Base-by-base conservation (phyloP, 1,284 basidiomycete genomes). In the Xerocomus amazonicus region DNA sequence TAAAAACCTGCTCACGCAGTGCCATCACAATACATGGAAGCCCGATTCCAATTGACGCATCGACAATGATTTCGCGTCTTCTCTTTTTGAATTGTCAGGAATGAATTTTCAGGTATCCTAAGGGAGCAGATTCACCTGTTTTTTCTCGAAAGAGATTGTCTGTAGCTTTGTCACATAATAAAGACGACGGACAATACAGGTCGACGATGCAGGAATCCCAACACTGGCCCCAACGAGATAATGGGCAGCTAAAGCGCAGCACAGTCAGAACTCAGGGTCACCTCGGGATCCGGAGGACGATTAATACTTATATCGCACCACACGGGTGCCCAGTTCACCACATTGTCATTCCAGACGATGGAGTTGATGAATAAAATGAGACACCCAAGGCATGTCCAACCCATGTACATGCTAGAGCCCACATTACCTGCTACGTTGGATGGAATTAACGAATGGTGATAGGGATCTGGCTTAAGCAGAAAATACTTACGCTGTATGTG, bases 221-320 rank as follows among this genome's bases (percentile, higher is more conserved):
- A 74, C 57, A 3, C 57, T 55, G 1, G 63, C 53, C 4, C 64
- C 72, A 3, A 71, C 38, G 1, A 66, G 1, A 47, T 51, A 60
- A 9, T 14, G 51, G 39, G 51, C 2, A 4, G 35, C 59, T 62
- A 32, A 12, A 16, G 9, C 7, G 12, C 29, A 35, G 2, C 31
- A 23, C 6, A 5, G 29, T 7, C 29, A 9, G 29, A 23, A 31
- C 29, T 52, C 4, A 41, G 38, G 23, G 47, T 23, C 6, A 4
- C 28, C 33, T 1, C 6, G 1, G 48, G 36, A 48, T 8, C 17
- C 10, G 13, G 28, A 9, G 12, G 19, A 37, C 13, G 5, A 19
- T 6, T 6, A 19, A 34, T 59, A 86, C 84, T 76, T 53, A 91
- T 85, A 59, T 92, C 89, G 59, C 89, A 91, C 82, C 83, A 91